phyloP scores from a whole-genome alignment of 1,139 yeast species.

The Yamadazyma dushanensis region DNA sequence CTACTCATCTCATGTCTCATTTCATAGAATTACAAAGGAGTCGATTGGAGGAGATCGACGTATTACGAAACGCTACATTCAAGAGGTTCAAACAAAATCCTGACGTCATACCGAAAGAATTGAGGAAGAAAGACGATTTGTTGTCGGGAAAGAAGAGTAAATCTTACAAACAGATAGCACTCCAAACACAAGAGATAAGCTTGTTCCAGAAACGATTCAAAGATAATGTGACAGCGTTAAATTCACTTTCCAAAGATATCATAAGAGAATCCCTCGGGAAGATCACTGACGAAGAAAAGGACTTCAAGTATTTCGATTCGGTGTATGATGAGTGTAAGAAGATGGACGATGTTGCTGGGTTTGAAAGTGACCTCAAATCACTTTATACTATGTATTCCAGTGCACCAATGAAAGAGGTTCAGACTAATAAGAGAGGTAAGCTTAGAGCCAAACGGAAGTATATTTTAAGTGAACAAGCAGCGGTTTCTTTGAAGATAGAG shows the following conservation, averaged over 20 bases:
- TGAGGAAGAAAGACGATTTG: conserved; percentile 15
- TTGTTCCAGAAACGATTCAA: conserved; percentile 51
- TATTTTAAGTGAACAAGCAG: conserved; percentile 50
- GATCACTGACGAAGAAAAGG: conserved; percentile 26
- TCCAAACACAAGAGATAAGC: conserved; percentile 70
- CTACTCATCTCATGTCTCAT: conserved; percentile 23
- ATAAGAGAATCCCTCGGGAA: conserved; percentile 21
- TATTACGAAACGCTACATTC: conserved; percentile 32
- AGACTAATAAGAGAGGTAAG: conserved; percentile 22
- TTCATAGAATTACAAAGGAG: conserved; percentile 38
- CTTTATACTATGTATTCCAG: conserved; percentile 41
- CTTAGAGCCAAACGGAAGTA: conserved; percentile 32
- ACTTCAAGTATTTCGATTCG: conserved; percentile 45
- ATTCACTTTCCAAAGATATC: conserved; percentile 5
- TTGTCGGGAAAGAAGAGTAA: conserved; percentile 27
- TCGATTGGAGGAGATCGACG: conserved; percentile 39
- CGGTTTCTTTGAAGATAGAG: conserved; percentile 45
- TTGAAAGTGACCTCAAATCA: conserved; percentile 29
- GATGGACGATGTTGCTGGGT: conserved; percentile 19
- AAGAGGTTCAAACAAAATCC: conserved; percentile 35
- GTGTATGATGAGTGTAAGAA: conserved; percentile 34
- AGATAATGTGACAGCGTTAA: conserved; percentile 3
- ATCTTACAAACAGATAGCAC: conserved; percentile 43
- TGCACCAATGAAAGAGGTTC: conserved; percentile 20
- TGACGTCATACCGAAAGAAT: conserved; percentile 10